Percentiles rank a stretch among this genome's conserved stretches.
Conservation (phyloP, 2,329 filamentous ascomycete genomes). For the Epicoccum nigrum region DNA sequence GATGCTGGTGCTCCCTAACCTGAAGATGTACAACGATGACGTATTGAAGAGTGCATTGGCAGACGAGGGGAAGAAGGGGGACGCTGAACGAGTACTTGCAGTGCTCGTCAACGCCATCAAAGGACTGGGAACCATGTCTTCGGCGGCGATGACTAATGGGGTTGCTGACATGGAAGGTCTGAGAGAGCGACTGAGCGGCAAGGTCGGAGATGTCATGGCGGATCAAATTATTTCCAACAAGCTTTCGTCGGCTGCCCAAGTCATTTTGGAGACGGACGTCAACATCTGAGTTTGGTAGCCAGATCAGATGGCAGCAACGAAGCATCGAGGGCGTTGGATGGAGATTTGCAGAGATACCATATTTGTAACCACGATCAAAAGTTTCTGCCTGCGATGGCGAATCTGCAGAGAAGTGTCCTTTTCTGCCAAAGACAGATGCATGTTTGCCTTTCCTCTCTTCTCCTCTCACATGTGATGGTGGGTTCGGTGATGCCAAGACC, state of each 20-base stretch:
- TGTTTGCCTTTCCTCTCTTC: no score
- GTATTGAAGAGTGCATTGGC: constrained; percentile 60
- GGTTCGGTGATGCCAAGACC: constrained; percentile 6
- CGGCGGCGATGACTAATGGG: constrained; percentile 45
- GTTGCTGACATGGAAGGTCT: constrained; percentile 49
- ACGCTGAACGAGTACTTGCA: constrained; percentile 65
- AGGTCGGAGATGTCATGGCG: constrained; percentile 53
- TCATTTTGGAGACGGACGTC: constrained; percentile 33
- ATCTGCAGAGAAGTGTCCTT: constrained; percentile 4
- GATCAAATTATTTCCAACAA: constrained; percentile 49
- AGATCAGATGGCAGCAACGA: background rate
- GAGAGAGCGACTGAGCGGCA: constrained; percentile 50
- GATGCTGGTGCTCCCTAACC: constrained; percentile 69
- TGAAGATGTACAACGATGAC: constrained; percentile 65
- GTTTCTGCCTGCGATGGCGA: constrained; percentile 2
- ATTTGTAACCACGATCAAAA: constrained; percentile 19
- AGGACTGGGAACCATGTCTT: constrained; percentile 57
- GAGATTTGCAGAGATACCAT: constrained; percentile 22
- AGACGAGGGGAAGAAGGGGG: constrained; percentile 61
- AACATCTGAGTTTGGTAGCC: constrained; percentile 18
- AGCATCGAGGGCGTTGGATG: constrained; percentile 13
- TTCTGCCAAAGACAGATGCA: background rate
- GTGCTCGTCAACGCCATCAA: constrained; percentile 64
- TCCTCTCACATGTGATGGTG: constrained; percentile 19
- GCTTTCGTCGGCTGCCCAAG: constrained; percentile 36